phyloP scores from a whole-genome alignment of 805 yeast species.

The Pichia nanzhaoensis region DNA sequence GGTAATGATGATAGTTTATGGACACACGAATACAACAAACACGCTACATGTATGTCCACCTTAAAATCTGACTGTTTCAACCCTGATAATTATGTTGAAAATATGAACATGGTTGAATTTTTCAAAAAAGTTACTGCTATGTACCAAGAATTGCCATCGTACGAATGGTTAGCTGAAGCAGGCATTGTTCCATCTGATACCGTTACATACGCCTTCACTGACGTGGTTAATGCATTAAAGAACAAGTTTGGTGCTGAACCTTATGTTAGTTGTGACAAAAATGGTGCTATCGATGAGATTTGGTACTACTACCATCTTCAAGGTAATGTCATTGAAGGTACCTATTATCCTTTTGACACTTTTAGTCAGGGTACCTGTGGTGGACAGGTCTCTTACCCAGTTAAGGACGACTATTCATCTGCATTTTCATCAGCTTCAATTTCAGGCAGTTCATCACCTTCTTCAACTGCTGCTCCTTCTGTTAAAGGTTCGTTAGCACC shows the following conservation, averaged over 20 bases:
- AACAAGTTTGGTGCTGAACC: slow-evolving; percentile 49
- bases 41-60: slow-evolving; percentile 86
- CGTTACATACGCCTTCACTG: slow-evolving; percentile 49
- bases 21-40: slow-evolving; percentile 91
- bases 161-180: slow-evolving; percentile 49
- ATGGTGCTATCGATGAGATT: slow-evolving; percentile 47
- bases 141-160: slow-evolving; percentile 58
- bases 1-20: slow-evolving; percentile 66
- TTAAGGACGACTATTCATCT: slow-evolving; percentile 46
- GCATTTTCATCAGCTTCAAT: slow-evolving; percentile 22
- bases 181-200: slow-evolving; percentile 63
- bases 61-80: slow-evolving; percentile 60
- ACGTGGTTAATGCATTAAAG: slow-evolving; percentile 47
- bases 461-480: slow-evolving; percentile 25
- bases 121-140: slow-evolving; percentile 52
- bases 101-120: slow-evolving; percentile 58
- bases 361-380: slow-evolving; percentile 58
- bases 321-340: slow-evolving; percentile 65
- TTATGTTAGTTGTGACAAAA: slow-evolving; percentile 51
- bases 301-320: slow-evolving; percentile 76
- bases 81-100: slow-evolving; percentile 18
- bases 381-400: slow-evolving; percentile 54
- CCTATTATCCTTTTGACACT: slow-evolving; percentile 57
- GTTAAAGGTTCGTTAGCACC: slow-evolving; percentile 43
- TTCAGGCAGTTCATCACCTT: slow-evolving; percentile 7